A percentile compares a stretch with the other conserved stretches of the same genome.
Evolutionary conservation across 1,139 yeast species (phyloP).

Genomic region (Blastobotrys proliferans): DNA sequence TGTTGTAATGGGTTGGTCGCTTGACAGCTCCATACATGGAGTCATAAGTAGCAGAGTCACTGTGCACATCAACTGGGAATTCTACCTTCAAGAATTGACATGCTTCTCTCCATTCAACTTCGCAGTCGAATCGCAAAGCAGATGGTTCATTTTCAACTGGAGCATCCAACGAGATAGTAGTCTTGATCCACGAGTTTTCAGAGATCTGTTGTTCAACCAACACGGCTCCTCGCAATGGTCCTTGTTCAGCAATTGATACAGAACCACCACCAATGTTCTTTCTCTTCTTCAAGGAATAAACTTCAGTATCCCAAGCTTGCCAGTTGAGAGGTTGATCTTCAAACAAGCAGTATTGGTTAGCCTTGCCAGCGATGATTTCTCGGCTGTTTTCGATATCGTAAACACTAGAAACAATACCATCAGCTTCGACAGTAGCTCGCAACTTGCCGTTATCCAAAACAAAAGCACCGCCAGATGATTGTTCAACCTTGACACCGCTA

Average conservation of each 20-base stretch:
- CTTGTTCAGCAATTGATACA: conserved; percentile 44
- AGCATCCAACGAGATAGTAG: conserved; percentile 69
- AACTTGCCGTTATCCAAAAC: conserved; percentile 57
- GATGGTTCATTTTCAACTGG: conserved; percentile 22
- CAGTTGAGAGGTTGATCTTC: conserved; percentile 87
- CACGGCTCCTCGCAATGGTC: conserved; percentile 59
- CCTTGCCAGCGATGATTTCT: conserved; percentile 64
- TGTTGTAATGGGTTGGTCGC: conserved; percentile 91
- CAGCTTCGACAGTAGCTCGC: conserved; percentile 46
- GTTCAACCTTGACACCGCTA: conserved; percentile 30
- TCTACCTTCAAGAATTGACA: conserved; percentile 89
- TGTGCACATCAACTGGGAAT: conserved; percentile 79
- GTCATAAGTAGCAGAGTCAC: conserved; percentile 80
- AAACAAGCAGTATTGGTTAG: conserved; percentile 61
- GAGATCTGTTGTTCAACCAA: conserved; percentile 55
- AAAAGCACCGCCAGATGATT: conserved; percentile 41
- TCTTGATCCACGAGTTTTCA: conserved; percentile 53
- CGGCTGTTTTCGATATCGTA: conserved; percentile 56
- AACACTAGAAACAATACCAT: conserved; percentile 64
- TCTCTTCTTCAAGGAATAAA: conserved; percentile 69
- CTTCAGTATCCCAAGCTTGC: conserved; percentile 98
- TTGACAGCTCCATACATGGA: conserved; percentile 89
- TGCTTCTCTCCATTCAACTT: conserved; percentile 82
- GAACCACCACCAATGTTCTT: conserved; percentile 44
- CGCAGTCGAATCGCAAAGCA: conserved; percentile 51